Base-by-base conservation (phyloP, 169 alveolate genomes). In the Eimeria falciformis region DNA sequence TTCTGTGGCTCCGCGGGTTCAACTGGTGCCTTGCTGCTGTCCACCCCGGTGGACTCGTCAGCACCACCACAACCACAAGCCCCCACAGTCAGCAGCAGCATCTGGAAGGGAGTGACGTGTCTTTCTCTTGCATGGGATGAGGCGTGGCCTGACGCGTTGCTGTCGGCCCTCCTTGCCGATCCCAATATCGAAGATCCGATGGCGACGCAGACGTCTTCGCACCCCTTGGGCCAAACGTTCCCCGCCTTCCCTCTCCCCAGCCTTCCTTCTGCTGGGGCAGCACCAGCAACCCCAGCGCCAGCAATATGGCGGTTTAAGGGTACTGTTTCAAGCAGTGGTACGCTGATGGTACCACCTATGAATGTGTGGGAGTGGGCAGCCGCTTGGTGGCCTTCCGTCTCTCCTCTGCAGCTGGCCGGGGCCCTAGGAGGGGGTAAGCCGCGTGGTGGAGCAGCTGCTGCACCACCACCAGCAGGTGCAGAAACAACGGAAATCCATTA, bases 361-460 rank as follows among this genome's bases (percentile, higher is more conserved):
- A 75, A 43, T 1, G 33, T 75, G 37, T 75, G 85, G 85, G 85
- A 75, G 37, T 75, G 85, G 85, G 65, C 66, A 12, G 29, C 12
- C 21, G 46, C 65, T 4, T 75, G 85, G 85, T 75, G 85, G 85
- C 65, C 85, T 4, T 75, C 85, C 3, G 66, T 75, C 0, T 9
- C 66, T 2, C 62, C 53, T 43, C 65, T 12, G 85, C 65, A 11
- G n/a, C 5, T 75, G 17, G 0, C n/a, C 4, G 66, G 46, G 21
- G 0, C 62, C n/a, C 43, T 75, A 12, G n/a, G 85, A n/a, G n/a
- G n/a, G n/a, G n/a, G n/a, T 14, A 50, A 50, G 62, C n/a, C 62
- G 62, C 62, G 62, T 7, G n/a, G 14, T 50, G 18, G 56, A 1
- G 82, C 85, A 75, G 85, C 65, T 3, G 66, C n/a, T n/a, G n/a